Base-by-base conservation (phyloP, 192 early-diverging fungal species). In the Backusella parvicylindrica region DNA sequence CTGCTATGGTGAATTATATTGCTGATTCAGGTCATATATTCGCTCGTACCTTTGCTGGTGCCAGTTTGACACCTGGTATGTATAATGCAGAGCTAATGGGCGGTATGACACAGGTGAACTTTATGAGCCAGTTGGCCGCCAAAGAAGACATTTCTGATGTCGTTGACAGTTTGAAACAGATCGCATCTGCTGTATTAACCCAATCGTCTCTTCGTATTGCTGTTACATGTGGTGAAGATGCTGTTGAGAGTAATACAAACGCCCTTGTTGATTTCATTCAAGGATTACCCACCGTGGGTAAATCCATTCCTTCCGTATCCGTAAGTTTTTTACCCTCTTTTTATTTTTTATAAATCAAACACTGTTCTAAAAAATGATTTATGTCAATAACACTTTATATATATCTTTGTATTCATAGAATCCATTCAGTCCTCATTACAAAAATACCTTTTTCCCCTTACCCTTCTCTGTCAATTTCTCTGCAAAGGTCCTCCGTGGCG, bases 401-500 rank as follows among this genome's bases (percentile, higher is more conserved):
- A n/a, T n/a, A n/a, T n/a, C n/a, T n/a, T n/a, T n/a, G n/a, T n/a
- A 9, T 40, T 6, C 31, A 38, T 81, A 84, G 79, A 38, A 77
- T 23, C 74, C 49, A 1, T 94, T 92, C 66, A 69, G 60, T 0
- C 80, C 91, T 3, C 69, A 78, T 8, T 89, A 84, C 71, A 71
- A 75, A 33, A 91, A 92, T 36, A 87, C 88, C 30, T 95, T 95
- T 82, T 94, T 92, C 77, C 89, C 93, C 8, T 80, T 96, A 41
- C 96, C 96, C 2, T 93, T 94, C 70, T 88, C 91, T 21, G 92
- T 97, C 37, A 97, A 97, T 82, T 97, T 92, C 74, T 90, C 91
- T 5, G 89, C 91, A 30, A 85, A 89, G 72, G 86, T 87, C 3
- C 89, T 92, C 23, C 86, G 89, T 33, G 91, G 92, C 23, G 94